A percentile compares a stretch with the other conserved stretches of the same genome.
phyloP scores from a whole-genome alignment of 768 basidiomycete species.

The Pisolithus sp. region DNA sequence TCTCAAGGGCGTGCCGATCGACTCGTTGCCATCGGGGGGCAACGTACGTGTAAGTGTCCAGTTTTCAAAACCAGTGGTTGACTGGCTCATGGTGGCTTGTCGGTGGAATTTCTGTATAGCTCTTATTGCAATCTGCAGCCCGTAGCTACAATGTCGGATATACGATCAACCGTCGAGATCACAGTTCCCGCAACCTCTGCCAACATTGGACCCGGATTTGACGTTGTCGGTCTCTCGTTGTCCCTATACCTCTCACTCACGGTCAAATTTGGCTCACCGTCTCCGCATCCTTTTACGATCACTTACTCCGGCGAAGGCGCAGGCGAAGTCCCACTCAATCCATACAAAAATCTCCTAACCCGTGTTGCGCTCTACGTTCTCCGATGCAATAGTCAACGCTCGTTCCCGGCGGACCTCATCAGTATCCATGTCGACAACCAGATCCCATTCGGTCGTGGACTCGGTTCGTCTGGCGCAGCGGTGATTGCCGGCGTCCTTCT shows the following conservation, averaged over 20 bases:
- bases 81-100: background rate
- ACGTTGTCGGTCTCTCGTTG: constrained; percentile 97
- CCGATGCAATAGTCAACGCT: constrained; percentile 72
- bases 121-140: no score
- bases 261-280: constrained; percentile 39
- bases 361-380: constrained; percentile 96
- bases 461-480: constrained; percentile 98
- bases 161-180: constrained; percentile 50
- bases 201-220: constrained; percentile 98
- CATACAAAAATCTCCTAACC: constrained; percentile 95
- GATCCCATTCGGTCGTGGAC: constrained; percentile 95
- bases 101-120: background rate
- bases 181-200: constrained; percentile 95
- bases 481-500: constrained; percentile 95
- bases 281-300: constrained; percentile 53
- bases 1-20: no score
- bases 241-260: constrained; percentile 77
- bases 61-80: background rate
- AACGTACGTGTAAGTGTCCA: background rate
- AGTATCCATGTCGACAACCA: constrained; percentile 79
- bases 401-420: constrained; percentile 68
- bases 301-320: constrained; percentile 86
- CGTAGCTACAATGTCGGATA: constrained; percentile 13
- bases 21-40: background rate
- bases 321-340: constrained; percentile 83